These are phyloP conservation scores for Fusarium napiforme DNA, from an alignment of 2,329 filamentous ascomycete genomes.

Conservation along the genomic window DNA sequence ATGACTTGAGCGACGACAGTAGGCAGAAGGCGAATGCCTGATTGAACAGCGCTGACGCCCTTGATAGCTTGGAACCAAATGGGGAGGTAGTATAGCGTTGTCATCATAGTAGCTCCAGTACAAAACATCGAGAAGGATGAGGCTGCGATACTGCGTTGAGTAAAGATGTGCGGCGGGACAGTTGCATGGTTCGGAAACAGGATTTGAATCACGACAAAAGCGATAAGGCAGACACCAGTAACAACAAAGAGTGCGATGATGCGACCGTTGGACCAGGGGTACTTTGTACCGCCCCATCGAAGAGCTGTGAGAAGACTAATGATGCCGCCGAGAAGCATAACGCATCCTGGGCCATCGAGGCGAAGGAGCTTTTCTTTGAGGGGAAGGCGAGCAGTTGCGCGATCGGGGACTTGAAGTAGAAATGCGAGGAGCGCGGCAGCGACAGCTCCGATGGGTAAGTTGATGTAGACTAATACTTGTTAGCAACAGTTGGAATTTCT, in stretches of 20 bases:
- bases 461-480: not conserved
- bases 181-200: slow-evolving; percentile 5
- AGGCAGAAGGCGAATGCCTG: slow-evolving; percentile 8
- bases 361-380: slow-evolving; percentile 17
- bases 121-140: slow-evolving; percentile 25
- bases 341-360: slow-evolving; percentile 8
- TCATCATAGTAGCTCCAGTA: slow-evolving; percentile 21
- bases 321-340: slow-evolving; percentile 10
- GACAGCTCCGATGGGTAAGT: not conserved
- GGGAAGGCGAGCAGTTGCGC: not conserved
- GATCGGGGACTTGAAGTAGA: not conserved
- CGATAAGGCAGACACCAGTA: not conserved
- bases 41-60: slow-evolving; percentile 12
- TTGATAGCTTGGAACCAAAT: slow-evolving; percentile 25
- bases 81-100: slow-evolving; percentile 26
- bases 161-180: slow-evolving; percentile 4
- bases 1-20: slow-evolving; percentile 2
- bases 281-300: slow-evolving; percentile 20
- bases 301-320: slow-evolving; percentile 16
- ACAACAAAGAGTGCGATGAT: not conserved
- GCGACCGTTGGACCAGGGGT: slow-evolving; percentile 9
- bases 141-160: slow-evolving; percentile 14
- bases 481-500: too few species aligned
- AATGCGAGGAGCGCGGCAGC: slow-evolving; percentile 6
- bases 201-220: not conserved